Evolutionary conservation across 2,329 filamentous ascomycete genomes (phyloP), one percentile per base, ranked within the genome.

Genomic region (Scopulariopsis brevicaulis): DNA sequence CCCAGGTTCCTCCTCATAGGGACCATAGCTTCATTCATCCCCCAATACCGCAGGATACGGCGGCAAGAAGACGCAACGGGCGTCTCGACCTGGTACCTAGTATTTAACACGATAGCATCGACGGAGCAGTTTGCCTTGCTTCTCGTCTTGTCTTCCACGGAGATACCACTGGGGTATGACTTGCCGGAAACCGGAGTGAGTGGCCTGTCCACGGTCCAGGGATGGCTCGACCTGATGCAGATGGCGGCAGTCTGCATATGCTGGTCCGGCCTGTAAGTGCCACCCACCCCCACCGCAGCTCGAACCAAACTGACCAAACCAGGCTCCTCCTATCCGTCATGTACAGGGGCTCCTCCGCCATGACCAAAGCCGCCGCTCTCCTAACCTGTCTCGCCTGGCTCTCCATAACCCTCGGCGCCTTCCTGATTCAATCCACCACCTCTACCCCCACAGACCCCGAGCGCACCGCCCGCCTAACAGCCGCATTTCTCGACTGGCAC

Each of bases 401-500:
- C 28, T 51, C 53, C 32, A 22, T 58, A 7, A 59, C 56, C 24
- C 24, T 58, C 14, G 48, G 55, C 50, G 59, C 51, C 54, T 50
- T 59, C 43, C 40, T 50, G 14, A 58, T 59, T 40, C 58, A 60
- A 57, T 20, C 59, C 60, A 24, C 37, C 48, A 53, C 55, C 35
- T 20, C 54, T 35, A 35, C n/a, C 55, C 28, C 15, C 35, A 22
- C 22, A n/a, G n/a, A 56, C 20, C 43, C 48, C 34, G 48, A 46
- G 15, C 18, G 37, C 10, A 54, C 32, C 20, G 25, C 43, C 7
- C 58, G 50, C n/a, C 22, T 56, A n/a, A 53, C 54, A 4, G 24
- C 34, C 1, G 28, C 54, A 2, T 59, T 59, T 28, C 50, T 57
- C 18, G 54, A 59, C 24, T 59, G 58, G 58, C 58, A 59, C 54